Percentiles rank a stretch among this genome's conserved stretches.
These are phyloP conservation scores for Pythium rhizo-oryzae DNA, from an alignment of 352 stramenopile species.

Conservation along the genomic window DNA sequence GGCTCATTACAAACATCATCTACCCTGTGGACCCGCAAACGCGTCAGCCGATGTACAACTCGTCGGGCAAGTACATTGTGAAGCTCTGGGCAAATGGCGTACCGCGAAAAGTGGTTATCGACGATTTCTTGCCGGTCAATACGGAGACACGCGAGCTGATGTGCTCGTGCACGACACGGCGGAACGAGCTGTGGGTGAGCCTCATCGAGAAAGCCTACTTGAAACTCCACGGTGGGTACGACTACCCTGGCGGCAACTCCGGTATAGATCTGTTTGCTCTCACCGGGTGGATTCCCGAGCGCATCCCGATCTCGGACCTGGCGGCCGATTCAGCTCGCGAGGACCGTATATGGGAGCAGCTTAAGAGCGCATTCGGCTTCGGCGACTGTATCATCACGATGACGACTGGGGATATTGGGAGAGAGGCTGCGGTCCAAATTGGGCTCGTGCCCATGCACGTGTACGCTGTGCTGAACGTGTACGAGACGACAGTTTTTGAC, in stretches of 20 bases:
- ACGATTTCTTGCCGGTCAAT: slow-evolving; percentile 94
- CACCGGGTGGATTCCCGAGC: slow-evolving; percentile 98
- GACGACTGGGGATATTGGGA: slow-evolving; percentile 86
- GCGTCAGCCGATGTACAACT: slow-evolving; percentile 84
- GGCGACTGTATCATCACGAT: slow-evolving; percentile 98
- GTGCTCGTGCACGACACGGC: slow-evolving; percentile 78
- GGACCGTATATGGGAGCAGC: slow-evolving; percentile 85
- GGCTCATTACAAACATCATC: slow-evolving; percentile 95
- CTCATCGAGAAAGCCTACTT: slow-evolving; percentile 99
- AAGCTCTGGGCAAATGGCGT: slow-evolving; percentile 97
- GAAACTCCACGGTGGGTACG: slow-evolving; percentile 97
- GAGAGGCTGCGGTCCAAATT: slow-evolving; percentile 74
- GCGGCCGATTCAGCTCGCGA: slow-evolving; percentile 29
- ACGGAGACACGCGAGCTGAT: slow-evolving; percentile 62
- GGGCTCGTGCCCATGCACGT: slow-evolving; percentile 96
- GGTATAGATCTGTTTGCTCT: slow-evolving; percentile 98
- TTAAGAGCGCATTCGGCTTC: slow-evolving; percentile 93
- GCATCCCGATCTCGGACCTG: slow-evolving; percentile 70
- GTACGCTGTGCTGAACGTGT: slow-evolving; percentile 96
- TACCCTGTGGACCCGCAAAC: slow-evolving; percentile 89
- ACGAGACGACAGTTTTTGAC: slow-evolving; percentile 55
- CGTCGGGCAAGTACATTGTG: slow-evolving; percentile 95
- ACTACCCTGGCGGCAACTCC: slow-evolving; percentile 97
- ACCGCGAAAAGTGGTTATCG: slow-evolving; percentile 93
- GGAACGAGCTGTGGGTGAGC: slow-evolving; percentile 92